Evolutionary conservation across 1,284 basidiomycete species (phyloP).

Genomic region (Termitomyces sp.): DNA sequence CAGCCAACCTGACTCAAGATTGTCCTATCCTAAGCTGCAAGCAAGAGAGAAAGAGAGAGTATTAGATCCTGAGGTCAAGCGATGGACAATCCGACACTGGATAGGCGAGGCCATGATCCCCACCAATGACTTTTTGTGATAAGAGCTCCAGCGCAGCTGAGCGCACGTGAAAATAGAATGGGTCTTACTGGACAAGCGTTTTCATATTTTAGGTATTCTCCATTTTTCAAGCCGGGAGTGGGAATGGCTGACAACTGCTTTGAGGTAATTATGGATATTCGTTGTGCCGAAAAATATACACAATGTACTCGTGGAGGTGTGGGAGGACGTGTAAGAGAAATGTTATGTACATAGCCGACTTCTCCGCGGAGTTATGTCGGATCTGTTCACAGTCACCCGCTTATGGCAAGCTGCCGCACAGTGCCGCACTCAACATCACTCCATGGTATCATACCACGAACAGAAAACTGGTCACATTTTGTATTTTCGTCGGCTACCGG

Average conservation of each 20-base stretch:
- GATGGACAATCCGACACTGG: slow-evolving; percentile 2
- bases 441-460: background rate
- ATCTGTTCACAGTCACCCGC: background rate
- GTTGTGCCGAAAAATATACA: background rate
- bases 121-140: background rate
- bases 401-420: background rate
- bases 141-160: too few species aligned
- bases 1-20: background rate
- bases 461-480: background rate
- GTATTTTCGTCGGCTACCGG: background rate
- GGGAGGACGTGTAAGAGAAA: background rate
- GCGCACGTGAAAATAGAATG: background rate
- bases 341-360: background rate
- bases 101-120: background rate
- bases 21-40: background rate
- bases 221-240: background rate
- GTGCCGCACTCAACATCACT: background rate
- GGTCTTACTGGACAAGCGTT: too few species aligned
- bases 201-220: background rate
- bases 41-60: background rate
- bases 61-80: slow-evolving; percentile 2
- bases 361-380: background rate
- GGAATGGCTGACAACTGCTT: background rate
- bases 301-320: too few species aligned
- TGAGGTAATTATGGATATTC: background rate